Percentiles rank a stretch among this genome's conserved stretches.
Conservation (phyloP, 306 rosid species). For the Sicyos baderoa region DNA sequence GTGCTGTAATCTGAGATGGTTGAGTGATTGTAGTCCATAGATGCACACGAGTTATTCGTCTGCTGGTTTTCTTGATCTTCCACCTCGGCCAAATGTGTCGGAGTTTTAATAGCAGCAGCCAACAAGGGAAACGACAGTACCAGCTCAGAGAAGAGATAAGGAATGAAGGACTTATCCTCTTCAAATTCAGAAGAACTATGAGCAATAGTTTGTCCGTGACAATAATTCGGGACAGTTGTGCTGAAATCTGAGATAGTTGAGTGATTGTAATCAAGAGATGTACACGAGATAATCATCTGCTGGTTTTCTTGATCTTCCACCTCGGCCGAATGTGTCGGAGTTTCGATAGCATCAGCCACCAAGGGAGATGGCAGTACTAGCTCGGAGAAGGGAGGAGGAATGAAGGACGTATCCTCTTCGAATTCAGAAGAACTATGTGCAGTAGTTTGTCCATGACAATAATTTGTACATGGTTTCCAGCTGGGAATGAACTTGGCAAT, state of each 20-base stretch:
- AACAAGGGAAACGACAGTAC: slow-evolving; percentile 14
- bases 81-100: slow-evolving; percentile 14
- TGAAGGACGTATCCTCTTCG: slow-evolving; percentile 24
- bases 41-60: slow-evolving; percentile 43
- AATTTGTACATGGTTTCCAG: slow-evolving; percentile 37
- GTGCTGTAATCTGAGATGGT: slow-evolving; percentile 20
- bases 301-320: slow-evolving; percentile 42
- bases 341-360: background rate
- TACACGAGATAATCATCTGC: slow-evolving; percentile 40
- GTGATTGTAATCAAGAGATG: slow-evolving; percentile 37
- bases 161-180: slow-evolving; percentile 21
- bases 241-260: background rate
- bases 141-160: slow-evolving; percentile 15
- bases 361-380: slow-evolving; percentile 7
- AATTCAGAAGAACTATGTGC: background rate
- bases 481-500: slow-evolving; percentile 43
- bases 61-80: slow-evolving; percentile 25
- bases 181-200: slow-evolving; percentile 14
- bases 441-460: background rate
- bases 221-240: background rate
- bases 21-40: slow-evolving; percentile 34
- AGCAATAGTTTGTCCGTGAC: background rate
- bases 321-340: slow-evolving; percentile 3
- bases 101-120: background rate
- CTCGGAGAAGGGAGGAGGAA: slow-evolving; percentile 16